A percentile compares a stretch with the other conserved stretches of the same genome.
Evolutionary conservation across 768 basidiomycete genomes (phyloP).

Genomic region (Boletus subparvulus): DNA sequence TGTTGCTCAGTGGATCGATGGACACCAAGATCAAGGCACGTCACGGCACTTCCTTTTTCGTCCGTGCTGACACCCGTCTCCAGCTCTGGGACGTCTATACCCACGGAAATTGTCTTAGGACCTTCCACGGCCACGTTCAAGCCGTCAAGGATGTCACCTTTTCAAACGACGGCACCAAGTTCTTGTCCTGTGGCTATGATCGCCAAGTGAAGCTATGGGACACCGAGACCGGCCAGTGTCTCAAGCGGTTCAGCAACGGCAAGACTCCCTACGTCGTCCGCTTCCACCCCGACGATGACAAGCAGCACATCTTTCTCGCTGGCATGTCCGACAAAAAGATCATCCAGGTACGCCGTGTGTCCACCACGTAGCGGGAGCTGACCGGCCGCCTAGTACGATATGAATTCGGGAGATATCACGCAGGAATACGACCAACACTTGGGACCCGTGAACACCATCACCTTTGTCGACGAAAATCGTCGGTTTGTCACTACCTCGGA

Average conservation of each 20-base stretch:
- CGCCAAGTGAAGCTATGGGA: conserved; percentile 99
- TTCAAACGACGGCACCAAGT: conserved; percentile 86
- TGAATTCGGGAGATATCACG: conserved; percentile 90
- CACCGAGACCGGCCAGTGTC: conserved; percentile 96
- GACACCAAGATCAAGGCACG: conserved; percentile 96
- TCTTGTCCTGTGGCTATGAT: conserved; percentile 93
- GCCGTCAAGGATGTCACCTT: conserved; percentile 97
- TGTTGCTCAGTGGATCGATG: conserved; percentile 93
- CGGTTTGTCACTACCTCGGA: conserved; percentile 98
- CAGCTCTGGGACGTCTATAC: conserved; percentile 98
- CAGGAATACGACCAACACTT: conserved; percentile 99
- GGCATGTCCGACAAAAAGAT: conserved; percentile 99
- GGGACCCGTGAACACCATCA: conserved; percentile 97
- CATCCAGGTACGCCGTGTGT: conserved; percentile 67
- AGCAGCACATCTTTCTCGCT: conserved; percentile 93
- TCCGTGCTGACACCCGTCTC: neutral
- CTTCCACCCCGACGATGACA: conserved; percentile 96
- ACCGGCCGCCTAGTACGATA: conserved; percentile 72
- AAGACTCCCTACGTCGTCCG: conserved; percentile 95
- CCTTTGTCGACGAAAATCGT: conserved; percentile 97
- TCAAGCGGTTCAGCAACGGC: conserved; percentile 95
- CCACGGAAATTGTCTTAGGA: conserved; percentile 93
- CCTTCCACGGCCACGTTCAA: conserved; percentile 95
- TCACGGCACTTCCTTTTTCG: neutral
- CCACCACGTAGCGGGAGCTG: neutral